Conservation (phyloP, 2,329 filamentous ascomycete species). For the Metarhizium brunneum region DNA sequence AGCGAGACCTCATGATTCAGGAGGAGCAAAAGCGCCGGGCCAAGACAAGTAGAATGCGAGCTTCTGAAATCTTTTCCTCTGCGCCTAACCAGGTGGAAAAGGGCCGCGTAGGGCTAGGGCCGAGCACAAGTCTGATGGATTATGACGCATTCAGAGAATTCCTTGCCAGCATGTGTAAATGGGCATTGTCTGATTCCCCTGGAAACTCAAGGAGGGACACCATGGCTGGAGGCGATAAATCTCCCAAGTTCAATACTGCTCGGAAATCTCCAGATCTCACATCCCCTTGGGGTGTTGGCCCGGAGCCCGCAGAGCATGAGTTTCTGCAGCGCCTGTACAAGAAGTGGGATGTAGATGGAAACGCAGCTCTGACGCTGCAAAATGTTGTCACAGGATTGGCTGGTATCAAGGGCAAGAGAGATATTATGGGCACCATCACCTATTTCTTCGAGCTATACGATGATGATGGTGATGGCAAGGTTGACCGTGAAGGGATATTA, state of each 20-base stretch:
- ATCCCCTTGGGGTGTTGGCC: slow-evolving; percentile 47
- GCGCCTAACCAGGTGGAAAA: slow-evolving; percentile 56
- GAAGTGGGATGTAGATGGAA: slow-evolving; percentile 76
- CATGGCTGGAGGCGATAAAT: slow-evolving; percentile 41
- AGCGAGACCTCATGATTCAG: slow-evolving; percentile 66
- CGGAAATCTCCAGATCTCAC: slow-evolving; percentile 34
- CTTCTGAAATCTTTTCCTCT: slow-evolving; percentile 26
- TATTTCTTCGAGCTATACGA: slow-evolving; percentile 99
- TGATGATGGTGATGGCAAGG: slow-evolving; percentile 80
- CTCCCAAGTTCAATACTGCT: slow-evolving; percentile 51
- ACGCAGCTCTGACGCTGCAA: slow-evolving; percentile 72
- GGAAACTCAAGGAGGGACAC: slow-evolving; percentile 42
- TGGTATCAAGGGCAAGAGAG: slow-evolving; percentile 81
- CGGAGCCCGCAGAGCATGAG: slow-evolving; percentile 80
- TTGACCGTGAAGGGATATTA: slow-evolving; percentile 90
- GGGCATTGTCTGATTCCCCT: slow-evolving; percentile 85
- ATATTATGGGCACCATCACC: slow-evolving; percentile 96
- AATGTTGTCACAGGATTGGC: slow-evolving; percentile 89
- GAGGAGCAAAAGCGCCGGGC: slow-evolving; percentile 62
- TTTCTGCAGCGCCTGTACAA: slow-evolving; percentile 83
- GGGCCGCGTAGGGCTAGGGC: slow-evolving; percentile 78
- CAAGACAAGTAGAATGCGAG: slow-evolving; percentile 44
- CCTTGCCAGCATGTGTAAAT: slow-evolving; percentile 77
- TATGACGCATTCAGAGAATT: slow-evolving; percentile 96
- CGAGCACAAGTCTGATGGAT: slow-evolving; percentile 90